phyloP scores from a whole-genome alignment of 257 asterid genomes.

The Fraxinus cuspidata region DNA sequence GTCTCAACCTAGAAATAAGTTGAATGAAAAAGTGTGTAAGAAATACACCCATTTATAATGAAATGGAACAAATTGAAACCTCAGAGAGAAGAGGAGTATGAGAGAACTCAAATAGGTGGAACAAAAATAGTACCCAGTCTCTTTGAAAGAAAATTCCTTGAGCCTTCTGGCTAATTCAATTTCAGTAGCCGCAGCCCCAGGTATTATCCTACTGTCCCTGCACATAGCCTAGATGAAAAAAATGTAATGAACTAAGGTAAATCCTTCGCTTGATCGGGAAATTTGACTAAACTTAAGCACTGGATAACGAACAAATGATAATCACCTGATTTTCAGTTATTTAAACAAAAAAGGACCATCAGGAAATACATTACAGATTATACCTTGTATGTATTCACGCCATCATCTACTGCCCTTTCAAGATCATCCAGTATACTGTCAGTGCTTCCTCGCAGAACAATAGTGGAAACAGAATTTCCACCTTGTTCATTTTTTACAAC shows the following conservation, averaged over 20 bases:
- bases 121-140: conserved; percentile 73
- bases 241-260: conserved; percentile 19
- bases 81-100: background rate
- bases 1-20: background rate
- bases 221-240: conserved; percentile 79
- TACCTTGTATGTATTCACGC: conserved; percentile 95
- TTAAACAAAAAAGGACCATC: conserved; percentile 12
- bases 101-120: background rate
- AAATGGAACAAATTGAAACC: background rate
- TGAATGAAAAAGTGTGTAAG: background rate
- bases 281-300: conserved; percentile 1
- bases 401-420: conserved; percentile 69
- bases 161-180: conserved; percentile 85
- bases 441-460: conserved; percentile 65
- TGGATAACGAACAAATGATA: conserved; percentile 7
- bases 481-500: conserved; percentile 93
- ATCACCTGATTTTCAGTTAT: background rate
- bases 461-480: conserved; percentile 89
- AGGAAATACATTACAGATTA: background rate
- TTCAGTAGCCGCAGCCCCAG: conserved; percentile 99
- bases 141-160: conserved; percentile 88
- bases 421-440: conserved; percentile 62
- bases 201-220: conserved; percentile 89
- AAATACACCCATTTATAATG: background rate
- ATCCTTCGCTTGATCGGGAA: conserved; percentile 7